phyloP scores from a whole-genome alignment of 2,329 filamentous ascomycete species.

The Gnomoniopsis sp. region DNA sequence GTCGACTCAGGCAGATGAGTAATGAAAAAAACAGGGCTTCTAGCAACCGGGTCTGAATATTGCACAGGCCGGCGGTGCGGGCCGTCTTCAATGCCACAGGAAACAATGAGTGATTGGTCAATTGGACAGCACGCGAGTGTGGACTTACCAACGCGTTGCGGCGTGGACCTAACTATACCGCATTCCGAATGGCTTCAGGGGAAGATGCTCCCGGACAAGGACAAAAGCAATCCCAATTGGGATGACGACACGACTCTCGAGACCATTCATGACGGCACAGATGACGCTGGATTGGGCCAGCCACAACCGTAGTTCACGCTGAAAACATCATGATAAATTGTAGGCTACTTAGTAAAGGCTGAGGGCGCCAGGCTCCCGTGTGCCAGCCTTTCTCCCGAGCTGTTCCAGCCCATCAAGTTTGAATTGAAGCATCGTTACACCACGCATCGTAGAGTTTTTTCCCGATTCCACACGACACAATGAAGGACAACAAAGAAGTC shows the following conservation, averaged over 20 bases:
- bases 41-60: background rate
- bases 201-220: background rate
- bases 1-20: no score
- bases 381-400: background rate
- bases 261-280: constrained; percentile 13
- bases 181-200: background rate
- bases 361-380: background rate
- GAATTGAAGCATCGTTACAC: no score
- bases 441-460: background rate
- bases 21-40: background rate
- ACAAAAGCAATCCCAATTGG: background rate
- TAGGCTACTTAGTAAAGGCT: background rate
- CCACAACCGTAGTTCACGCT: background rate
- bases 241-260: constrained; percentile 17
- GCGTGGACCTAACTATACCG: background rate
- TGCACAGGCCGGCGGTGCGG: background rate
- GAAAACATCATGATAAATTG: background rate
- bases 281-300: background rate
- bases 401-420: no score
- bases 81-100: background rate
- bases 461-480: background rate
- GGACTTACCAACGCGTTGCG: background rate
- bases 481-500: constrained; percentile 28
- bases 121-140: background rate
- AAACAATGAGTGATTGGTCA: background rate